Conservation (phyloP, 805 yeast genomes). For the Kodamaea leandrae region DNA sequence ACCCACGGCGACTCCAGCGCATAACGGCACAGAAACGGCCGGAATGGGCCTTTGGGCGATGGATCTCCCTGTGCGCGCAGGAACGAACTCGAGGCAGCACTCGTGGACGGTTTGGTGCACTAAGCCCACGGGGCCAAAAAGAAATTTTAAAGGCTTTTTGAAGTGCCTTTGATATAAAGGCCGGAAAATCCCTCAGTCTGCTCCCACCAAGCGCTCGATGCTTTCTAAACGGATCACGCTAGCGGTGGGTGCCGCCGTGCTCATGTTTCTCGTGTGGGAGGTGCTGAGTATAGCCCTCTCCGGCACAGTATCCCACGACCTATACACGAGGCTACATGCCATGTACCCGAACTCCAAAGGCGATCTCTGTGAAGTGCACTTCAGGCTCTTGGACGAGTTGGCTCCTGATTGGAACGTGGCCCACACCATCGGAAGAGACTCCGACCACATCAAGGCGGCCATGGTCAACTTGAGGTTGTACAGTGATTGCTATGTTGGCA, state of each 20-base stretch:
- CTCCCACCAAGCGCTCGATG: not conserved
- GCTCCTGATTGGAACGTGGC: slow-evolving; percentile 7
- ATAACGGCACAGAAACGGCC: too few relatives aligned
- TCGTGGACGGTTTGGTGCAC: too few relatives aligned
- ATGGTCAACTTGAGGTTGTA: slow-evolving; percentile 8
- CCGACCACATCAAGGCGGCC: slow-evolving; percentile 10
- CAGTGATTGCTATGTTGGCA: slow-evolving; percentile 3
- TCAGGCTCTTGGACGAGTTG: slow-evolving; percentile 4
- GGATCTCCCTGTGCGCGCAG: too few relatives aligned
- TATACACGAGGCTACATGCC: slow-evolving; percentile 2
- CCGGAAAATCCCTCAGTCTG: not conserved
- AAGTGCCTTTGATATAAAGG: not conserved
- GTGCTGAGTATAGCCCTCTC: not conserved
- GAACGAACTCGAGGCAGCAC: too few relatives aligned
- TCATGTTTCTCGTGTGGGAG: not conserved
- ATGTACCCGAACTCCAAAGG: not conserved
- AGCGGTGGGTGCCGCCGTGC: not conserved
- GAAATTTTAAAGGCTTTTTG: not conserved
- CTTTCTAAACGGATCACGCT: not conserved
- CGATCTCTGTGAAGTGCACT: slow-evolving; percentile 3
- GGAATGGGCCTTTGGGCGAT: too few relatives aligned
- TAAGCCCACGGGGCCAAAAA: slow-evolving; percentile 2
- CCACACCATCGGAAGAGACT: not conserved
- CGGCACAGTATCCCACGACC: not conserved
- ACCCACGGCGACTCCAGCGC: too few relatives aligned